A percentile compares a stretch with the other conserved stretches of the same genome.
These are phyloP conservation scores for Ziziphus jujuba DNA, from an alignment of 306 rosid genomes.

Conservation along the genomic window DNA sequence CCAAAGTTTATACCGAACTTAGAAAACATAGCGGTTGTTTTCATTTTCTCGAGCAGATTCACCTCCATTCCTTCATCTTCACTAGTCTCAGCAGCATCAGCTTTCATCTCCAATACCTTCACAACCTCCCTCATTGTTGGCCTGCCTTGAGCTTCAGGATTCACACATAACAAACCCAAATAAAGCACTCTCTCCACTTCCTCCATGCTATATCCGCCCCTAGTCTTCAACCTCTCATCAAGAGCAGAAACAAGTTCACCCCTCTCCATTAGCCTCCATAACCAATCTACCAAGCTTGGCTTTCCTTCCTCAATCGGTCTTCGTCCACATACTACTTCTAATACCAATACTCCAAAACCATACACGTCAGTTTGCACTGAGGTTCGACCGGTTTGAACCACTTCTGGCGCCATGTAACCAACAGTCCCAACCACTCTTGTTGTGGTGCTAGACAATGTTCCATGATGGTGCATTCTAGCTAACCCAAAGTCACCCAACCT, in stretches of 20 bases:
- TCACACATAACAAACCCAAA: conserved; percentile 57
- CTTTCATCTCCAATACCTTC: conserved; percentile 42
- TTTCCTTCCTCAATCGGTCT: conserved; percentile 56
- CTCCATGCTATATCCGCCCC: conserved; percentile 29
- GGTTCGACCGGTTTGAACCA: conserved; percentile 45
- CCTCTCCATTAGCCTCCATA: conserved; percentile 36
- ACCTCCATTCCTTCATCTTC: conserved; percentile 31
- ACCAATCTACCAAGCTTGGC: conserved; percentile 51
- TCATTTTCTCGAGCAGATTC: conserved; percentile 37
- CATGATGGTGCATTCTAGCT: conserved; percentile 55
- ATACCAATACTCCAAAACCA: conserved; percentile 57
- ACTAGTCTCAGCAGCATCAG: not conserved
- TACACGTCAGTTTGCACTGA: conserved; percentile 51
- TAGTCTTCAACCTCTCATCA: conserved; percentile 47
- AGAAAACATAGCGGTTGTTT: conserved; percentile 36
- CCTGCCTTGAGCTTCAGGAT: conserved; percentile 46
- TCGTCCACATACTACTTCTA: conserved; percentile 58
- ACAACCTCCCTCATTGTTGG: conserved; percentile 63
- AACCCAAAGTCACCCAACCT: conserved; percentile 63
- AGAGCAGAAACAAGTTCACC: conserved; percentile 36
- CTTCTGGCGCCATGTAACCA: conserved; percentile 68
- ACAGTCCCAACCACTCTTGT: conserved; percentile 60
- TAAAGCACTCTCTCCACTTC: conserved; percentile 56
- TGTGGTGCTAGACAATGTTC: conserved; percentile 40
- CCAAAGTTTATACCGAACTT: conserved; percentile 14